A percentile compares a stretch with the other conserved stretches of the same genome.
These are phyloP conservation scores for Spizellomyces sp. DNA, from an alignment of 192 early-diverging fungal genomes.

Conservation along the genomic window DNA sequence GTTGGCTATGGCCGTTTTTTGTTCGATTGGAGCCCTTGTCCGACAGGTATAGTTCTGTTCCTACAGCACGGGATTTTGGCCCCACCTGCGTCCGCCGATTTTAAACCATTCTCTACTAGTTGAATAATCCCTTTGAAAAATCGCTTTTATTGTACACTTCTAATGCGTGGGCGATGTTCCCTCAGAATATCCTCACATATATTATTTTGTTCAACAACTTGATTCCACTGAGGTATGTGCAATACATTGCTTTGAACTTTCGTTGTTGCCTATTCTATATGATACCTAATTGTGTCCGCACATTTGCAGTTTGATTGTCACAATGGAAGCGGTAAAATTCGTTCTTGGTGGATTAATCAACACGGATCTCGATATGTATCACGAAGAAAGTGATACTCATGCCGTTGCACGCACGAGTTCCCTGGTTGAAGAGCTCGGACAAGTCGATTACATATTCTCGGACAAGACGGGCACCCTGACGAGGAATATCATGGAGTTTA, in stretches of 20 bases:
- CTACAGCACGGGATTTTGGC: too few relatives aligned
- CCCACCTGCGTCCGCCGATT: too few relatives aligned
- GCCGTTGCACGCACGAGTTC: conserved; percentile 91
- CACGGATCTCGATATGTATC: conserved; percentile 96
- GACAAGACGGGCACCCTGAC: conserved; percentile 83
- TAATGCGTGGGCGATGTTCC: conserved; percentile 9
- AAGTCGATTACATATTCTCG: conserved; percentile 94
- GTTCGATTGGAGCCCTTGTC: conserved; percentile 76
- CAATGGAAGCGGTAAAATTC: conserved; percentile 98
- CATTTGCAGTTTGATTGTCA: conserved; percentile 85
- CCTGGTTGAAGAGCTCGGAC: conserved; percentile 97
- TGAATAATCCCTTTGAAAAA: not conserved
- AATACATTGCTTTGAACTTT: not conserved
- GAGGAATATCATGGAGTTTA: conserved; percentile 63
- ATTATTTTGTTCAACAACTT: conserved; percentile 99
- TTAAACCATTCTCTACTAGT: not conserved
- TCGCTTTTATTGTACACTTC: not conserved
- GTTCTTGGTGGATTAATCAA: conserved; percentile 90
- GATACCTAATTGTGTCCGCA: not conserved
- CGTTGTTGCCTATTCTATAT: not conserved
- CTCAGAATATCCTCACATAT: conserved; percentile 86
- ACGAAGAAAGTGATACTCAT: conserved; percentile 90
- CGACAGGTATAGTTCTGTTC: conserved; percentile 26
- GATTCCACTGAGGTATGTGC: conserved; percentile 86
- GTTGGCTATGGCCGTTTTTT: conserved; percentile 78